Base-by-base conservation (phyloP, 78 protist genomes). In the Acrasis kona region DNA sequence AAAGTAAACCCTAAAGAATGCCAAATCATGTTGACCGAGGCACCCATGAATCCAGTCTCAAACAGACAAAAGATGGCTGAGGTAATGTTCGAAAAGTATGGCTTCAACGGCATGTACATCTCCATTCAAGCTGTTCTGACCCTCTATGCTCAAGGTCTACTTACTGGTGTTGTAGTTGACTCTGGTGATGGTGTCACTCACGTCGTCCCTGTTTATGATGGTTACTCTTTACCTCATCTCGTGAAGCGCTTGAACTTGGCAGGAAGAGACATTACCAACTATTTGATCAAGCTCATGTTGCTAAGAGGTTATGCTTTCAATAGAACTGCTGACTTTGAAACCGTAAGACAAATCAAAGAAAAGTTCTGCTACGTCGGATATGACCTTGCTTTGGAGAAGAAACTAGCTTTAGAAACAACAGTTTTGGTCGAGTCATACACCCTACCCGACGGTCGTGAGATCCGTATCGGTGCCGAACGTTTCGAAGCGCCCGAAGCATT, bases 171-270 rank as follows among this genome's bases (percentile, higher is more conserved):
- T 5, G 99, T 96, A 34, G 92, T 97, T 65, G 99, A 97, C 84
- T 70, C 91, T 5, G 99, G 99, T 28, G 99, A 97, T 58, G 99
- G 99, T n/a, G 99, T 98, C 0, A 96, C 99, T 6, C 99, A 98
- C 85, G 78, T 94, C 40, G 89, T 97, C 3, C 99, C 99, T 28
- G 98, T 98, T 10, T 98, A 74, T 82, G 98, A 98, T 30, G 99
- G 99, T 39, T 87, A 67, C 39, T 70, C 86, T 8, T 78, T 95
- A 8, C 94, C 96, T 50, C 92, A 95, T 65, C 71, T 81, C 28
- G 78, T 74, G n/a, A 36, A 36, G 38, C 91, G 99, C 5, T 80
- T 97, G 36, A 96, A 98, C 77, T 65, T 97, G 0, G 99, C 99
- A 2, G 99, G 99, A 9, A 89, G 96, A 38, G 87, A 93, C 78